Conservation (phyloP, 1,139 yeast genomes). For the Scheffersomyces titani region DNA sequence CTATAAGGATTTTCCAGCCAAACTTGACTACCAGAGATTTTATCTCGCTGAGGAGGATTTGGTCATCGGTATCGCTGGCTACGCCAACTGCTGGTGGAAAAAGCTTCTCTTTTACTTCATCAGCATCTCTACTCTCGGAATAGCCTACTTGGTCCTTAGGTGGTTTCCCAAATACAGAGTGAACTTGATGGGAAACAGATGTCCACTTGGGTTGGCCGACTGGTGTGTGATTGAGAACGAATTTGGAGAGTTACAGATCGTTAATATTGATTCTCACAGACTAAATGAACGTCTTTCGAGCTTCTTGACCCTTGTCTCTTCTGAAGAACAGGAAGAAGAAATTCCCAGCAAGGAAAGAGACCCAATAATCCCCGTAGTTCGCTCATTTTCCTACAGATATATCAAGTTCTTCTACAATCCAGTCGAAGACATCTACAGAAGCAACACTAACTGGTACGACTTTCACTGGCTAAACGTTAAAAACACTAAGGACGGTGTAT, state of each 20-base stretch:
- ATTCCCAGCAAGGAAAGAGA: conserved; percentile 35
- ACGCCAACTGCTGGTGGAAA: conserved; percentile 53
- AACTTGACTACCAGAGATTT: conserved; percentile 66
- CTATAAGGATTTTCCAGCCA: conserved; percentile 44
- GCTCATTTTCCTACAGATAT: conserved; percentile 78
- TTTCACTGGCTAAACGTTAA: conserved; percentile 65
- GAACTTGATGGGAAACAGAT: conserved; percentile 61
- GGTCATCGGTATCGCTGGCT: conserved; percentile 93
- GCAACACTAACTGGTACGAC: conserved; percentile 88
- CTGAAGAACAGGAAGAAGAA: conserved; percentile 17
- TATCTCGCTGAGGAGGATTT: conserved; percentile 95
- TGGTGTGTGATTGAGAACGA: conserved; percentile 96
- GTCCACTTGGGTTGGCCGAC: conserved; percentile 78
- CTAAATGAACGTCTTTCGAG: conserved; percentile 74
- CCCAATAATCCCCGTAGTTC: conserved; percentile 69
- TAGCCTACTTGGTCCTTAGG: conserved; percentile 69
- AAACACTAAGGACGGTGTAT: conserved; percentile 67
- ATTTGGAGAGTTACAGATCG: conserved; percentile 77
- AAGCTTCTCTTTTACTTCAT: conserved; percentile 50
- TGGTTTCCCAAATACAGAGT: conserved; percentile 86
- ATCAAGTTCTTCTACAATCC: conserved; percentile 84
- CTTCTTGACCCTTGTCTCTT: conserved; percentile 44
- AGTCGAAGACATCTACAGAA: conserved; percentile 76
- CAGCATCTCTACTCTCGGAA: conserved; percentile 64
- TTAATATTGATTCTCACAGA: conserved; percentile 55